Conservation (phyloP, 129 eudicot genomes). For the Chrysanthemum makinoi region DNA sequence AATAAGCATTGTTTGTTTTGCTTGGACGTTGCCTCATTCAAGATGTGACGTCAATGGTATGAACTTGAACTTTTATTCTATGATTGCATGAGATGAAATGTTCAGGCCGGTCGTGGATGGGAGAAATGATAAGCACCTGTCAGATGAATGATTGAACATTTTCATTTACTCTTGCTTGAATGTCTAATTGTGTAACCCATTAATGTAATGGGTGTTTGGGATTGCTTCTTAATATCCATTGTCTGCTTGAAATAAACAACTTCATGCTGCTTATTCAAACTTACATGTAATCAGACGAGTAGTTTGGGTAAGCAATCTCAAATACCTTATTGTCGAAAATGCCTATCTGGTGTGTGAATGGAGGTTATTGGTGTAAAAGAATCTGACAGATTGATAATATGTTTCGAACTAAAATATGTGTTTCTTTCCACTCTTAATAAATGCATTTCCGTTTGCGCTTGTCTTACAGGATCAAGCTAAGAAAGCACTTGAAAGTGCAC, state of each 20-base stretch:
- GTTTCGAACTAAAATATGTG: neutral
- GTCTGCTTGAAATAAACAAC: too few species aligned
- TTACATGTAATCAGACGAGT: too few species aligned
- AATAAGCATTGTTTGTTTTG: neutral
- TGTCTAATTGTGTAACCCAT: slow-evolving; percentile 3
- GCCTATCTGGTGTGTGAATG: neutral
- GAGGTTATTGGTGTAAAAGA: neutral
- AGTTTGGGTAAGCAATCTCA: too few species aligned
- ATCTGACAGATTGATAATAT: neutral
- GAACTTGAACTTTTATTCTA: neutral
- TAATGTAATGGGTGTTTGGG: neutral
- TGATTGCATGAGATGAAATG: slow-evolving; percentile 9
- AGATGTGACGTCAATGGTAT: neutral
- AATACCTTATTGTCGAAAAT: too few species aligned
- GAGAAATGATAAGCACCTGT: slow-evolving; percentile 10
- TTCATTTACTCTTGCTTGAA: neutral
- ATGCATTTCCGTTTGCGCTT: slow-evolving; percentile 1
- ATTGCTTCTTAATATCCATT: too few species aligned
- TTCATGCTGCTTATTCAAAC: too few species aligned
- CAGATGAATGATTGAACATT: neutral
- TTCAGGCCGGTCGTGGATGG: neutral
- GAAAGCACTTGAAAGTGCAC: slow-evolving; percentile 87
- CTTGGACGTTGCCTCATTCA: neutral
- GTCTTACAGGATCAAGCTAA: slow-evolving; percentile 67
- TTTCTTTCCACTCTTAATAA: slow-evolving; percentile 1